Evolutionary conservation across 2,329 filamentous ascomycete species (phyloP), one percentile per base, ranked within the genome.

Genomic region (Arthrobotrys sinensis): DNA sequence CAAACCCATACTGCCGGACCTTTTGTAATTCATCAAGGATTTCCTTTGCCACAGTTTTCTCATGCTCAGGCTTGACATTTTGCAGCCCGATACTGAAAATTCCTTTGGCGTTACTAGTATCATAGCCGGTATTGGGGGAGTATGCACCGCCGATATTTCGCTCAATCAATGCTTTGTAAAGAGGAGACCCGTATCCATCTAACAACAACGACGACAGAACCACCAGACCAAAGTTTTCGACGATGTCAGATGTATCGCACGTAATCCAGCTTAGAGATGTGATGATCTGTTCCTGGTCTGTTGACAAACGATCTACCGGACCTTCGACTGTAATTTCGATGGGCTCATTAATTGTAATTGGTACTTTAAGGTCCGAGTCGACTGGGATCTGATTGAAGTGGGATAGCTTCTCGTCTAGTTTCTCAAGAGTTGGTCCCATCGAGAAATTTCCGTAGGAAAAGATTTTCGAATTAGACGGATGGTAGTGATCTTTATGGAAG

Each of bases 381-480:
- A 90, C 88, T 24, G 88, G 82, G 28, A 92, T 92, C 82, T 88
- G 90, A 40, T 91, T 88, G 82, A 98, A 98, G 0, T 87, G 86
- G 80, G 89, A 88, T 75, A 99, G 86, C 63, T 92, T 91, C 8
- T 90, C 88, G 82, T 95, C 89, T 32, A 98, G 88, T 82, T 96
- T 92, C 83, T 89, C 87, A 64, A 98, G 84, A 83, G 99, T 96
- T 67, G 93, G 91, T 1, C 87, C 87, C 77, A 99, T 86, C 0
- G 94, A 92, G 89, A 98, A 94, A 83, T 97, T 91, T 64, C 96
- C 96, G 81, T 99, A 99, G 0, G 96, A 97, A 82, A 98, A 90
- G 50, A 99, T 88, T 85, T 97, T 98, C 53, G 95, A 92, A 84
- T 99, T 99, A 85, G 94, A 98, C 0, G 96, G 96, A 84, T 99